Percentiles rank a stretch among this genome's conserved stretches.
Evolutionary conservation across 441 rosid species (phyloP).

Genomic region (Euphorbia schlechtendalii): DNA sequence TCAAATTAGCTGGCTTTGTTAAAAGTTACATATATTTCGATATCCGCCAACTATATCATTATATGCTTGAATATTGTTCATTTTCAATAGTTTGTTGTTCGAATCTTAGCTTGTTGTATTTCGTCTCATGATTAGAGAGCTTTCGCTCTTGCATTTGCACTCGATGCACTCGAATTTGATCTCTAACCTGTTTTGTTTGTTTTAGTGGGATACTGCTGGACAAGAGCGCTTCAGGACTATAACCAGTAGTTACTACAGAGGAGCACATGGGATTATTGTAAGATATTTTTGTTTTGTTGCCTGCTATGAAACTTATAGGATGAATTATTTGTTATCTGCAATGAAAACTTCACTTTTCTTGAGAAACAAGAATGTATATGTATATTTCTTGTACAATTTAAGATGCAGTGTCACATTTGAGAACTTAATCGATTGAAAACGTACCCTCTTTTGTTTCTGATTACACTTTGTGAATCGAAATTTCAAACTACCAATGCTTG

Average conservation of each 20-base stretch:
- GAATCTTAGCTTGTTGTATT: neutral
- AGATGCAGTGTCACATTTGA: too few species aligned
- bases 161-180: neutral
- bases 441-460: too few species aligned
- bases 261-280: slow-evolving; percentile 94
- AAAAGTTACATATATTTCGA: neutral
- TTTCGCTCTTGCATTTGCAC: neutral
- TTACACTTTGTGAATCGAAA: too few species aligned
- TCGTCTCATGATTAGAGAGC: neutral
- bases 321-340: too few species aligned
- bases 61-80: neutral
- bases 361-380: too few species aligned
- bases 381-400: too few species aligned
- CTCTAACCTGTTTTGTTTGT: slow-evolving; percentile 10
- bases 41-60: neutral
- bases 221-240: slow-evolving; percentile 93
- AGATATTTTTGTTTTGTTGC: slow-evolving; percentile 22
- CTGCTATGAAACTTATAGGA: too few species aligned
- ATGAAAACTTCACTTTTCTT: too few species aligned
- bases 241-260: slow-evolving; percentile 94
- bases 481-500: too few species aligned
- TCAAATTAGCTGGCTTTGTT: neutral
- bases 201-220: slow-evolving; percentile 94
- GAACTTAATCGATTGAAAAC: too few species aligned
- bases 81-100: neutral